Base-by-base conservation (phyloP, 23 red algal species). In the Gracilaria caudata region DNA sequence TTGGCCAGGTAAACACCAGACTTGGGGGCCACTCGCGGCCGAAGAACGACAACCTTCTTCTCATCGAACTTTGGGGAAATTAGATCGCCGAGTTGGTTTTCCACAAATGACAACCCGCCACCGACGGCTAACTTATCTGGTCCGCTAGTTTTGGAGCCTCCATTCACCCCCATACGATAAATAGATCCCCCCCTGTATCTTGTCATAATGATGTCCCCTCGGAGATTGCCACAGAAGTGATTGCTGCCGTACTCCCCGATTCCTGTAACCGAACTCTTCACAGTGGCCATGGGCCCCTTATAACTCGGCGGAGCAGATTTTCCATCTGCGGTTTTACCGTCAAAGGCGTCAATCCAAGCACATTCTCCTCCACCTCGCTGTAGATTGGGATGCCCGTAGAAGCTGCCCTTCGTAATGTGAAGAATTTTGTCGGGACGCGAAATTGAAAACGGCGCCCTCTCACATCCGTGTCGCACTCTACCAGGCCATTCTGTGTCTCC, bases 361-460 rank as follows among this genome's bases (percentile, higher is more conserved):
- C 81, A 85, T 32, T 86, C 81, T 1, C 30, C 88, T 40, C 60
- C 60, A 65, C 56, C 70, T 21, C 90, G 79, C 12, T 66, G 36
- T 38, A 85, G 33, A 55, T 93, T 93, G 25, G 90, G 73, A 51
- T 80, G 82, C 16, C 90, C 90, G 57, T 87, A 93, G 41, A 72
- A 93, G 51, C 56, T 80, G 14, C 90, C 90, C 26, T 34, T n/a
- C 25, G 61, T 86, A 2, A 93, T 72, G n/a, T 86, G 70, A 25
- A 93, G 65, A 11, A 93, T n/a, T 26, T 85, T 85, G 72, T 93
- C 90, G 21, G 71, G 56, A 9, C 81, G 65, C 8, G 30, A 14
- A 0, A 79, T 44, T 29, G 41, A 53, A 47, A 37, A 91, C 7
- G 40, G 21, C 7, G n/a, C 64, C 0, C 5, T 2, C 11, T 12